Conservation (phyloP, 306 rosid genomes). For the Lagenaria siceraria region DNA sequence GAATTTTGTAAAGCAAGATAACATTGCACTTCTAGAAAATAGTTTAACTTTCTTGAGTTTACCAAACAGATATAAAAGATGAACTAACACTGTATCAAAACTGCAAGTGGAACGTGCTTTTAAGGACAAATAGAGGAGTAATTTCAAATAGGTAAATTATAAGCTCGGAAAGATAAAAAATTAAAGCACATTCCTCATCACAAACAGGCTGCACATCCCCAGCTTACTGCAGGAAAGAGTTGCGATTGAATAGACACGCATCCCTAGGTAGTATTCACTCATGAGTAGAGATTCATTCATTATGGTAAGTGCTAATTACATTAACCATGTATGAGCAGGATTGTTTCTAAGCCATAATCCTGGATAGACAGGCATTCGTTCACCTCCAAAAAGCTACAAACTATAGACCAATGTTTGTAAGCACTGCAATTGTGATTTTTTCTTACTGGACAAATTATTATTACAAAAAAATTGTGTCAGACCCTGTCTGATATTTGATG, state of each 20-base stretch:
- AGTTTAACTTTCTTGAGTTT: background rate
- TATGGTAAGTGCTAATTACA: background rate
- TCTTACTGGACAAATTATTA: background rate
- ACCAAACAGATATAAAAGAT: background rate
- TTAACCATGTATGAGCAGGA: background rate
- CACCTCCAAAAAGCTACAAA: background rate
- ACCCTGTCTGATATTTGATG: too few species aligned
- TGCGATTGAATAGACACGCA: background rate
- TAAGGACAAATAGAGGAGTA: background rate
- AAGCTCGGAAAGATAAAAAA: background rate
- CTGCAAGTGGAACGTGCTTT: background rate
- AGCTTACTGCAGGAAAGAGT: background rate
- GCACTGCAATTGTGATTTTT: background rate
- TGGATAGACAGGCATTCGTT: background rate
- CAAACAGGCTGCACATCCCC: background rate
- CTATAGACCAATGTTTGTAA: background rate
- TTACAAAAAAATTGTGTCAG: too few species aligned
- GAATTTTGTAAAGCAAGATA: background rate
- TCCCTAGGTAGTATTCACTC: background rate
- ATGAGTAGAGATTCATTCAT: background rate
- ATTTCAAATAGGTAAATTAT: background rate
- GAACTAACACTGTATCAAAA: background rate
- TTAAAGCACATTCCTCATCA: background rate
- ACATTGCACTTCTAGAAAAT: background rate
- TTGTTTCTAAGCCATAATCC: background rate